These are phyloP conservation scores for Leucosporidium scottii DNA, from an alignment of 768 basidiomycete species.

Conservation along the genomic window DNA sequence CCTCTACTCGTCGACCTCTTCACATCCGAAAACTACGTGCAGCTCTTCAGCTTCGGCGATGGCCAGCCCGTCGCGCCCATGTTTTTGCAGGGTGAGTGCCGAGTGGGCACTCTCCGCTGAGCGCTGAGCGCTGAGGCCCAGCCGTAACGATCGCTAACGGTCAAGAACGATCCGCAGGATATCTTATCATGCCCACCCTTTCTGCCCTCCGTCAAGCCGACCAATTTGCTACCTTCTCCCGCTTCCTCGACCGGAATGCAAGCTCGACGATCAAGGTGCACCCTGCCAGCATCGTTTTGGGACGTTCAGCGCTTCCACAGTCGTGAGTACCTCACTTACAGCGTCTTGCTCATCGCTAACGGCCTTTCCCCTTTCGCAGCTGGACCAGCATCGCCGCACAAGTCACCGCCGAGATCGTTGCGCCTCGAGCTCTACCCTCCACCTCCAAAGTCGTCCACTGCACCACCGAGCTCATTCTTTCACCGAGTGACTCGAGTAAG, in stretches of 20 bases:
- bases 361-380: background rate
- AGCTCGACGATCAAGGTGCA: conserved; percentile 1
- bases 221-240: conserved; percentile 6
- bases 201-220: background rate
- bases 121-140: background rate
- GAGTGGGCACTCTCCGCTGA: too few relatives aligned
- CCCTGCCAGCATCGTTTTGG: conserved; percentile 4
- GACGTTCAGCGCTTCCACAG: background rate
- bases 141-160: background rate
- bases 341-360: too few relatives aligned
- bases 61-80: conserved; percentile 1
- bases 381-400: background rate
- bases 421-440: background rate
- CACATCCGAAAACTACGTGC: background rate
- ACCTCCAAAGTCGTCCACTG: background rate
- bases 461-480: background rate
- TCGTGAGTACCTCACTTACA: too few relatives aligned
- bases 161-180: conserved; percentile 9
- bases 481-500: background rate
- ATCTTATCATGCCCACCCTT: background rate
- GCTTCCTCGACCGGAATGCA: background rate
- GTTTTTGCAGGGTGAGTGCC: conserved; percentile 9
- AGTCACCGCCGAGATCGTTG: background rate
- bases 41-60: conserved; percentile 20
- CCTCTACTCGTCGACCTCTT: too few relatives aligned